A percentile compares a stretch with the other conserved stretches of the same genome.
Evolutionary conservation across 345 rosid species (phyloP).

Genomic region (Eucalyptus fibrosa): DNA sequence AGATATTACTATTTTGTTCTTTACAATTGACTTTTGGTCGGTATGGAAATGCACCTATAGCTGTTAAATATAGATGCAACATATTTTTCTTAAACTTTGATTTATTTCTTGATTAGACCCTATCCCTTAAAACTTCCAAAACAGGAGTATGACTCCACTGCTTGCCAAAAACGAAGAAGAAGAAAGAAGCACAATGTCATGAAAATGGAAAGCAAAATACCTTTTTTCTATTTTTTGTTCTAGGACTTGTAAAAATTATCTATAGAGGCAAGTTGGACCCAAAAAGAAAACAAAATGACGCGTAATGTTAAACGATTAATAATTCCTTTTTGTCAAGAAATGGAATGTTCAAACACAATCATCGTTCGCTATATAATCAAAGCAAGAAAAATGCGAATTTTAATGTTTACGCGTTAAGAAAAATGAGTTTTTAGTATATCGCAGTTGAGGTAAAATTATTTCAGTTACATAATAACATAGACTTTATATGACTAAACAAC

Average conservation of each 20-base stretch:
- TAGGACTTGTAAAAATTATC: neutral
- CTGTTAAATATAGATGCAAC: neutral
- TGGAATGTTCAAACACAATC: neutral
- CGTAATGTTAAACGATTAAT: neutral
- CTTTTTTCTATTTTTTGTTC: neutral
- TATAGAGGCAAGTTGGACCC: neutral
- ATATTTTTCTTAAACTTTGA: too few species aligned
- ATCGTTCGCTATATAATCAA: neutral
- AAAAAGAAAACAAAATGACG: neutral
- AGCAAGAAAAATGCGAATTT: neutral
- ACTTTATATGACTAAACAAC: neutral
- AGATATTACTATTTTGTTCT: too few species aligned
- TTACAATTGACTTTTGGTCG: too few species aligned
- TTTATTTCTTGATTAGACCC: neutral
- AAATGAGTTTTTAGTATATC: too few species aligned
- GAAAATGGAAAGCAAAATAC: neutral
- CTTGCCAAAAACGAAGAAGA: neutral
- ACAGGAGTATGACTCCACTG: neutral
- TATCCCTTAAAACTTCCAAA: neutral
- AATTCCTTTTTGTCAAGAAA: neutral
- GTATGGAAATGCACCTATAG: too few species aligned
- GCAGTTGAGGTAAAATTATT: rapidly evolving
- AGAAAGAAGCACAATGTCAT: neutral
- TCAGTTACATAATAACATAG: too few species aligned
- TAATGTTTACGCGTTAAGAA: too few species aligned